Percentiles rank a stretch among this genome's conserved stretches.
These are phyloP conservation scores for Boletus rubescentipes DNA, from an alignment of 768 basidiomycete genomes.

Conservation along the genomic window DNA sequence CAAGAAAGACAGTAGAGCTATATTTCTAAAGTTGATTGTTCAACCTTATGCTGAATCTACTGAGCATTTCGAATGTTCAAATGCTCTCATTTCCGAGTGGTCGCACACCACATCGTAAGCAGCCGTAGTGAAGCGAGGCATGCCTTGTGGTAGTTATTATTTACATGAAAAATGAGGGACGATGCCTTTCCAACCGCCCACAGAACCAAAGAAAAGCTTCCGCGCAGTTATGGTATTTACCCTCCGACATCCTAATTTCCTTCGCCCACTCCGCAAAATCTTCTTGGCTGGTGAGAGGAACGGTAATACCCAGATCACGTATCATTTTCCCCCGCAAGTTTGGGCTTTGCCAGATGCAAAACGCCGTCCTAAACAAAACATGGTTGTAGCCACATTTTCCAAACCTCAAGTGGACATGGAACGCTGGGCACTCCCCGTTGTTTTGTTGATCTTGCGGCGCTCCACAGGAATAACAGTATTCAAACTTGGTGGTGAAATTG, in stretches of 20 bases:
- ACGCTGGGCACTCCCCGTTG: neutral
- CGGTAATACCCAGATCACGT: neutral
- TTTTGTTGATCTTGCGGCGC: neutral
- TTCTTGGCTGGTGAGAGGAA: neutral
- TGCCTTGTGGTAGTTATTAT: too few species aligned
- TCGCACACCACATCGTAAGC: too few species aligned
- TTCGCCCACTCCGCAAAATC: neutral
- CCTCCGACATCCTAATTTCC: neutral
- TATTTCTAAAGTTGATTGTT: too few species aligned
- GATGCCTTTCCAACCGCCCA: neutral
- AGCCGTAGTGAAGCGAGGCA: too few species aligned
- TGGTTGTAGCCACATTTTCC: constrained; percentile 4
- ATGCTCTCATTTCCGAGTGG: too few species aligned
- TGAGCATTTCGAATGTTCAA: too few species aligned
- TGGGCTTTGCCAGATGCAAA: constrained; percentile 5
- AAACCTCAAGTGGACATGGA: neutral
- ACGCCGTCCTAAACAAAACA: neutral
- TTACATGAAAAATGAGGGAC: neutral
- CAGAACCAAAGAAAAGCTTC: constrained; percentile 8
- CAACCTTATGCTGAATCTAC: too few species aligned
- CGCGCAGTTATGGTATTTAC: constrained; percentile 2
- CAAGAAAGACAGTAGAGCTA: too few species aligned
- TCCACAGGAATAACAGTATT: neutral
- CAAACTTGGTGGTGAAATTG: neutral
- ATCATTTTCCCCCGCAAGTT: neutral